Base-by-base conservation (phyloP, 2,329 filamentous ascomycete genomes). In the Samsoniella hepiali region DNA sequence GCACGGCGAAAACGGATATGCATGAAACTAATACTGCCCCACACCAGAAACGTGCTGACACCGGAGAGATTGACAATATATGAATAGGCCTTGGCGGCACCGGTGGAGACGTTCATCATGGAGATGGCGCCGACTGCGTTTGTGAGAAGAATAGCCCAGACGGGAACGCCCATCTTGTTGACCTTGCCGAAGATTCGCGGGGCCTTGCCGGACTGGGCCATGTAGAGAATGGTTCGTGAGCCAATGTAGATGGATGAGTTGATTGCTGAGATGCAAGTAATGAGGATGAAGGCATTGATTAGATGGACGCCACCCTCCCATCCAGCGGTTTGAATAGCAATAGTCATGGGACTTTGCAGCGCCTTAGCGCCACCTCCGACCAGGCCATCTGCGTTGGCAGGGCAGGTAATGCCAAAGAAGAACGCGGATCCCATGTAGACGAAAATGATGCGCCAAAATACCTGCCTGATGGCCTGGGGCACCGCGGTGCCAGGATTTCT, bases 171-270 rank as follows among this genome's bases (percentile, higher is more conserved):
- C 15, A 84, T 81, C 31, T 77, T 78, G 72, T 89, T 86, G 2
- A 90, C 91, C 73, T 83, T 85, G 49, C 88, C 88, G 1, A 93
- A 79, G 68, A 93, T 83, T 27, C 75, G 77, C 0, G 91, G 91
- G 0, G 90, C 91, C 73, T 90, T 91, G 54, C 84, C 81, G 51
- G 87, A 86, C 69, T 91, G 87, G 0, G 89, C 89, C 86, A 93
- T 90, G 77, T 87, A 92, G 0, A 93, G 77, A 1, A 94, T 76
- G 0, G 90, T 93, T 29, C 91, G 84, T 3, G 88, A 90, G 51
- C 86, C 87, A 67, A 93, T 91, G 73, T 93, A 93, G 65, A 93
- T 89, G 9, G 88, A 90, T 59, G 85, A 87, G 75, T 93, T 93
- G 68, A 89, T 84, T 22, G 89, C 88, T 0, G 83, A 88, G 44